Evolutionary conservation across 768 basidiomycete species (phyloP), one percentile per base, ranked within the genome.

Genomic region (Hypholoma sublateritium): DNA sequence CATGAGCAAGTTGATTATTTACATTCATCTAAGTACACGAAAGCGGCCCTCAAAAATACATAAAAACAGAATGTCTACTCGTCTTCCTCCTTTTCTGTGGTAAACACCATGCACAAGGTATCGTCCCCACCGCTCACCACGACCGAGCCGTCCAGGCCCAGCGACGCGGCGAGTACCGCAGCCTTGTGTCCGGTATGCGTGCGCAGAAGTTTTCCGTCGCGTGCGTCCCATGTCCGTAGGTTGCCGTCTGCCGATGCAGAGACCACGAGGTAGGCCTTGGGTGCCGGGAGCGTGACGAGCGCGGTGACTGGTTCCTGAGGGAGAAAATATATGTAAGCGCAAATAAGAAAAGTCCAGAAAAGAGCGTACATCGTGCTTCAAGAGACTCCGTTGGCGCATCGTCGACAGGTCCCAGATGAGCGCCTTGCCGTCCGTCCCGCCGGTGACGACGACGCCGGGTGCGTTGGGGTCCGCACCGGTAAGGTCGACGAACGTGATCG

Each of bases 331-430:
- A 56, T 50, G 62, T 58, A 53, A 7, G 14, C 14, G 35, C 35
- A 17, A 16, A 35, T 50, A 14, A 35, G 50, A 22, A 25, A 22
- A 32, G 58, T 37, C 28, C 34, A 34, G 41, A 34, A 22, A 28
- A 46, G 22, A 43, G 76, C 83, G 50, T 59, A 95, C 95, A 70
- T 86, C 77, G 66, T 98, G 95, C 59, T 88, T 78, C 5, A 97
- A 74, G 13, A 91, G 94, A 16, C 88, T 81, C 55, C 97, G 82
- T 50, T 95, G 69, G 59, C 90, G 81, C 80, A 92, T 92, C 22
- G 93, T 95, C 49, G 81, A 81, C 42, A 95, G 79, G 73, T 99
- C 97, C 95, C 96, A 99, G 34, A 98, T 86, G 64, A 91, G 93
- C 16, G 87, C 89, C 68, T 93, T 95, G 0, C 95, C 94, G 67